Evolutionary conservation across 306 rosid genomes (phyloP).

Genomic region (Macrotyloma uniflorum): DNA sequence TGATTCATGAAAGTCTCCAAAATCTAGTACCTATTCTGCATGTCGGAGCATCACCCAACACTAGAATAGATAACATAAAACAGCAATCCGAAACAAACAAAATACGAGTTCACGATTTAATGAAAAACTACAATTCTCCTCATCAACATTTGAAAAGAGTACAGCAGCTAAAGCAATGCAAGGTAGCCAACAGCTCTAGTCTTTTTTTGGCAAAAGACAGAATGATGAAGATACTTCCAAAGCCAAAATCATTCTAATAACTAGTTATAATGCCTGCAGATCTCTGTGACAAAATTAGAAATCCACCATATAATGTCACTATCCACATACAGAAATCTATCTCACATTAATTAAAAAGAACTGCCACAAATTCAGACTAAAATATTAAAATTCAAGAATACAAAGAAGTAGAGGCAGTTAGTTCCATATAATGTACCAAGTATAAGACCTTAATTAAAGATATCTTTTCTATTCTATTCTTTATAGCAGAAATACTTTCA

Average conservation of each 20-base stretch:
- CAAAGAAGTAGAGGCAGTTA: not conserved
- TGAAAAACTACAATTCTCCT: not conserved
- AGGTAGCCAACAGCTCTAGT: not conserved
- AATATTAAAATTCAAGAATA: not conserved
- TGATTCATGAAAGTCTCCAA: slow-evolving; percentile 4
- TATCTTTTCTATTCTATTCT: not conserved
- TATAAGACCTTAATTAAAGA: not conserved
- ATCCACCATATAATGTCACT: not conserved
- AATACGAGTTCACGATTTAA: not conserved
- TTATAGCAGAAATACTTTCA: not conserved
- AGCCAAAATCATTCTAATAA: slow-evolving; percentile 4
- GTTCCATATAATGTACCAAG: not conserved
- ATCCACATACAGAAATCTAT: slow-evolving; percentile 6
- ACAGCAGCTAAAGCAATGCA: slow-evolving; percentile 24
- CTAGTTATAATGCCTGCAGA: slow-evolving; percentile 20
- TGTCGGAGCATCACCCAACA: slow-evolving; percentile 20
- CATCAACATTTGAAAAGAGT: not conserved
- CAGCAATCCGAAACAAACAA: not conserved
- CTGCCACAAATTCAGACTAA: slow-evolving; percentile 5
- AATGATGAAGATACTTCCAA: slow-evolving; percentile 5
- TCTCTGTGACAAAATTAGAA: slow-evolving; percentile 13
- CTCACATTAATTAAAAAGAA: not conserved
- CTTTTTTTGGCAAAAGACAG: not conserved
- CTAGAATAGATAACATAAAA: not conserved
- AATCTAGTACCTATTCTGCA: slow-evolving; percentile 7